Evolutionary conservation across 2,329 filamentous ascomycete genomes (phyloP).

Genomic region (Colletotrichum sojae): DNA sequence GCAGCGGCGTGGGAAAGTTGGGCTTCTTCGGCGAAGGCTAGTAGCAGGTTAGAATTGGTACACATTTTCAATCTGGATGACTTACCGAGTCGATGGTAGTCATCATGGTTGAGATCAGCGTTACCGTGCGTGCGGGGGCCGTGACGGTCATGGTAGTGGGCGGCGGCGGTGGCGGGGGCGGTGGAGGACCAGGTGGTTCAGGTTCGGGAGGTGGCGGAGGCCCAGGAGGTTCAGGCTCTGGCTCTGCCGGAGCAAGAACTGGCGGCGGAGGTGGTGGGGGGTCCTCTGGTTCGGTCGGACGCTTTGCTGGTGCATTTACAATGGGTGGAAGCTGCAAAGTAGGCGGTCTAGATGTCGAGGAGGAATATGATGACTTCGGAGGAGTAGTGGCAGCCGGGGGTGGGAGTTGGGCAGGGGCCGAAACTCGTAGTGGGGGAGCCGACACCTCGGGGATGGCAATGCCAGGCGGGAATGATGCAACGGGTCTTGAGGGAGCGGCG

Average conservation of each 20-base stretch:
- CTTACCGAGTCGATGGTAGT: conserved; percentile 22
- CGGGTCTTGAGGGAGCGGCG: neutral
- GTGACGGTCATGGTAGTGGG: conserved; percentile 31
- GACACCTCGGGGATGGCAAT: conserved; percentile 14
- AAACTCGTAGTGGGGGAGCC: conserved; percentile 9
- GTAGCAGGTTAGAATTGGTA: neutral
- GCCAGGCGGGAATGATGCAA: neutral
- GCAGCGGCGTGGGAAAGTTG: conserved; percentile 8
- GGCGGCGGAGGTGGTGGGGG: conserved; percentile 26
- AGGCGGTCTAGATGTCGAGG: conserved; percentile 12
- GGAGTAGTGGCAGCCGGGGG: neutral
- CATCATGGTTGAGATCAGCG: conserved; percentile 33
- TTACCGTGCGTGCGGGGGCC: conserved; percentile 27
- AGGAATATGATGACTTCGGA: neutral
- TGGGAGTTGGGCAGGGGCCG: neutral
- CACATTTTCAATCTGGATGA: neutral
- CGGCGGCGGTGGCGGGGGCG: conserved; percentile 7
- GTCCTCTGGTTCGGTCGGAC: conserved; percentile 22
- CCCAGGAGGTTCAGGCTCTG: conserved; percentile 22
- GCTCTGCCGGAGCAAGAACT: conserved; percentile 32
- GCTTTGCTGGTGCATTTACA: neutral
- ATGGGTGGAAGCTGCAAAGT: conserved; percentile 10
- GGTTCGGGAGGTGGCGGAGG: conserved; percentile 25
- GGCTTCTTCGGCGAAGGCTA: conserved; percentile 20
- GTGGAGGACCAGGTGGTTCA: conserved; percentile 24